Percentiles rank a stretch among this genome's conserved stretches.
These are phyloP conservation scores for Pyronema domesticum DNA, from an alignment of 495 filamentous ascomycete genomes.

Conservation along the genomic window DNA sequence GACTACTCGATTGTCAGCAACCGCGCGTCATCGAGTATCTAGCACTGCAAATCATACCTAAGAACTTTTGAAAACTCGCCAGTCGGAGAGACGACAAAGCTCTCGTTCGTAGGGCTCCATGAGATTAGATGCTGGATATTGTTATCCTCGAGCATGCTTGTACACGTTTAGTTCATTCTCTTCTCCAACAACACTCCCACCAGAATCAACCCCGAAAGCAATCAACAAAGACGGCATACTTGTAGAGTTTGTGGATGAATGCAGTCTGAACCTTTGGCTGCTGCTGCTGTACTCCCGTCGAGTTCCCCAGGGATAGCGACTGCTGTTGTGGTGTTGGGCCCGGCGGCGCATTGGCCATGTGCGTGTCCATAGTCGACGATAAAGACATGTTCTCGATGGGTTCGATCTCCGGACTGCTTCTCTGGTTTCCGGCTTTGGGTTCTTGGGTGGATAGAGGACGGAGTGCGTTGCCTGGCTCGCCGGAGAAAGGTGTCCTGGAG, in stretches of 20 bases:
- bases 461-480: conserved; percentile 16
- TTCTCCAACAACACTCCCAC: not conserved
- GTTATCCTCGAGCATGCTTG: conserved; percentile 88
- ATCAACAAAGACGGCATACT: conserved; percentile 39
- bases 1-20: conserved; percentile 27
- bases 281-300: conserved; percentile 74
- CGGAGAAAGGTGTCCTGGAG: conserved; percentile 22
- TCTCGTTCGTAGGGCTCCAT: conserved; percentile 84
- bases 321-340: not conserved
- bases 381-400: conserved; percentile 22
- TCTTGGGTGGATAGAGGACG: conserved; percentile 16
- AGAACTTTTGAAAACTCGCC: conserved; percentile 97
- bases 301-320: not conserved
- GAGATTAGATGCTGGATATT: conserved; percentile 88
- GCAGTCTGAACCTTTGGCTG: conserved; percentile 97
- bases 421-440: conserved; percentile 16
- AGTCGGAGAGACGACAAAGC: conserved; percentile 95
- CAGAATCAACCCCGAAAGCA: conserved; percentile 5
- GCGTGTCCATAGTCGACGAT: conserved; percentile 29
- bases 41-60: conserved; percentile 44
- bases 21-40: conserved; percentile 2
- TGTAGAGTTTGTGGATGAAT: conserved; percentile 99
- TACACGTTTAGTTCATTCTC: conserved; percentile 26
- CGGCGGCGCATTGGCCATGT: conserved; percentile 27
- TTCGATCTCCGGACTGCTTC: conserved; percentile 23